Conservation (phyloP, 768 basidiomycete genomes). For the Xerocomellus chrysenteron region DNA sequence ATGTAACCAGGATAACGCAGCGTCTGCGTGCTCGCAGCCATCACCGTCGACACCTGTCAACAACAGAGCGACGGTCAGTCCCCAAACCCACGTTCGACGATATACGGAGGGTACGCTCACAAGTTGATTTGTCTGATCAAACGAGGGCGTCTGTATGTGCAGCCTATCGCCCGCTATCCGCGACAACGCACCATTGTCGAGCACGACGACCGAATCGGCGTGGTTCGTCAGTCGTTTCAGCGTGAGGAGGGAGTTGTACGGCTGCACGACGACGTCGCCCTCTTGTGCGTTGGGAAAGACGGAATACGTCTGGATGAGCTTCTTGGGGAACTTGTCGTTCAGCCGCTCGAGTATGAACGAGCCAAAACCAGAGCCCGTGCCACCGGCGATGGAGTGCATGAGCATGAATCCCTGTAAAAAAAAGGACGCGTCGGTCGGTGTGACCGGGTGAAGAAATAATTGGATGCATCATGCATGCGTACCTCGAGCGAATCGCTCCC, state of each 20-base stretch:
- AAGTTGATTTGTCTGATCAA: slow-evolving; percentile 91
- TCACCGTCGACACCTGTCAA: slow-evolving; percentile 87
- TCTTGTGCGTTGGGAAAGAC: slow-evolving; percentile 95
- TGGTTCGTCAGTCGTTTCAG: slow-evolving; percentile 93
- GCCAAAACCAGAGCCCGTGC: slow-evolving; percentile 96
- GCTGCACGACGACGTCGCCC: slow-evolving; percentile 96
- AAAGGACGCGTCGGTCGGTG: background rate
- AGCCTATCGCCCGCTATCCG: slow-evolving; percentile 92
- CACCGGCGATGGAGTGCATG: slow-evolving; percentile 98
- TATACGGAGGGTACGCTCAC: slow-evolving; percentile 39
- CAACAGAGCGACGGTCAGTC: background rate
- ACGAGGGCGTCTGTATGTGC: slow-evolving; percentile 82
- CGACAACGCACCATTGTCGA: slow-evolving; percentile 93
- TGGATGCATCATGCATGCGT: slow-evolving; percentile 10
- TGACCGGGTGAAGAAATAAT: background rate
- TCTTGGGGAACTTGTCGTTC: slow-evolving; percentile 98
- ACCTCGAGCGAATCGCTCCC: slow-evolving; percentile 97
- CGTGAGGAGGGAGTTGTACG: slow-evolving; percentile 93
- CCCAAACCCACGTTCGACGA: background rate
- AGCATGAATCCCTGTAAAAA: slow-evolving; percentile 89
- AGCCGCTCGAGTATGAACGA: slow-evolving; percentile 97
- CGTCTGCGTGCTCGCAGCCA: slow-evolving; percentile 96
- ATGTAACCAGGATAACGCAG: slow-evolving; percentile 97
- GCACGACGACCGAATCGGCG: slow-evolving; percentile 95
- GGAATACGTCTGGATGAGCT: slow-evolving; percentile 98